Conservation (phyloP, 768 basidiomycete species). For the Infundibulicybe gibba region DNA sequence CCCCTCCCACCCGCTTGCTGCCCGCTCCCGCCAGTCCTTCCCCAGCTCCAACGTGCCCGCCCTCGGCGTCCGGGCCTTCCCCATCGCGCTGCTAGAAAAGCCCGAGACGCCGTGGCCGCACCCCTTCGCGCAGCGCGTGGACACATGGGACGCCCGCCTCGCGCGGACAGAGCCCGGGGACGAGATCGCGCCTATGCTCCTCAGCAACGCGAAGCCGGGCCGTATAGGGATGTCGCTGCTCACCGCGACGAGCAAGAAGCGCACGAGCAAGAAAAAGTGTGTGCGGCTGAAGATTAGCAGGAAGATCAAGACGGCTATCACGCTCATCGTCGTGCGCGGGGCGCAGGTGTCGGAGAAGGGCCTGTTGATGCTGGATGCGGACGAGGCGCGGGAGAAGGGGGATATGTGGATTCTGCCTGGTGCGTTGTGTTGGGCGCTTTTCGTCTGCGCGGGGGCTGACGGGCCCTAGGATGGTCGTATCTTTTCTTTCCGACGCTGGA, state of each 20-base stretch:
- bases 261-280: constrained; percentile 23
- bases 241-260: constrained; percentile 28
- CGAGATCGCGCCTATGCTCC: constrained; percentile 8
- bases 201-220: constrained; percentile 16
- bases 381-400: constrained; percentile 16
- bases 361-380: constrained; percentile 16
- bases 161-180: constrained; percentile 4
- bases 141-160: constrained; percentile 15
- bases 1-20: constrained; percentile 21
- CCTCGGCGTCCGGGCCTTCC: constrained; percentile 23
- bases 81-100: constrained; percentile 23
- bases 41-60: constrained; percentile 8
- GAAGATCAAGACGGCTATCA: constrained; percentile 35
- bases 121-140: constrained; percentile 13
- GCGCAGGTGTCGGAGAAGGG: constrained; percentile 22
- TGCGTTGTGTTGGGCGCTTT: constrained; percentile 7
- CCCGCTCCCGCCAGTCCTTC: constrained; percentile 4
- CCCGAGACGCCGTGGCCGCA: constrained; percentile 15
- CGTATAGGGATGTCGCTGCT: constrained; percentile 34
- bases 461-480: constrained; percentile 49
- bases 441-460: not conserved
- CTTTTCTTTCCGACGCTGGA: constrained; percentile 32
- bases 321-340: constrained; percentile 36
- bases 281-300: constrained; percentile 26
- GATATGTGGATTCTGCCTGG: constrained; percentile 29